Evolutionary conservation across 2,329 filamentous ascomycete species (phyloP).

Genomic region (Chrysoporthe austroafricana): DNA sequence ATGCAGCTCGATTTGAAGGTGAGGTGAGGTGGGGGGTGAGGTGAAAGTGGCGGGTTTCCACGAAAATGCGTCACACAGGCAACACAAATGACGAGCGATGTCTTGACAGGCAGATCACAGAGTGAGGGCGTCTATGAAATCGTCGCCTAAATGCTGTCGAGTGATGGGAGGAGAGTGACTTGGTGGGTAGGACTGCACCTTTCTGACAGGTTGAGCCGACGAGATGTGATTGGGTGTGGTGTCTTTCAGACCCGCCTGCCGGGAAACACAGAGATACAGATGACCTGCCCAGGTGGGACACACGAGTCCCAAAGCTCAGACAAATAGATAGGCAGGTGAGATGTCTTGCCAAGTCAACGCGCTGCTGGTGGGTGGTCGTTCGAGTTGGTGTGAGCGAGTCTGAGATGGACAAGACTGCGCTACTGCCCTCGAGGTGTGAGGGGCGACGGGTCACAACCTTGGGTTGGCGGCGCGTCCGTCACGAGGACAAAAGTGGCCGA

Average conservation of each 20-base stretch:
- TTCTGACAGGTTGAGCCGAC: constrained; percentile 19
- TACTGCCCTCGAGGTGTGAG: neutral
- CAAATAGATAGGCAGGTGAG: neutral
- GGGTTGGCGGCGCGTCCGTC: neutral
- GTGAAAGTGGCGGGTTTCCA: neutral
- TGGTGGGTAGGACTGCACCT: constrained; percentile 22
- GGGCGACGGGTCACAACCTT: neutral
- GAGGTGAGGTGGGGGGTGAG: neutral
- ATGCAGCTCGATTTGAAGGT: neutral
- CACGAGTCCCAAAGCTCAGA: constrained; percentile 1
- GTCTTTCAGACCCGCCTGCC: constrained; percentile 20
- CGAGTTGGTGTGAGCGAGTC: neutral
- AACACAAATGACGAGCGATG: constrained; percentile 20
- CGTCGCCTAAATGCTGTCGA: constrained; percentile 3
- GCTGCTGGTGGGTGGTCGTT: neutral
- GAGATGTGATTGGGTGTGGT: constrained; percentile 21
- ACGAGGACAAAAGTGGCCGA: neutral
- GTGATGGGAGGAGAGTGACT: constrained; percentile 15
- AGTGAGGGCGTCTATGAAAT: constrained; percentile 14
- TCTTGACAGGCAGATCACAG: constrained; percentile 20
- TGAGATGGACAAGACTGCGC: neutral
- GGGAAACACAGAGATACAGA: constrained; percentile 20
- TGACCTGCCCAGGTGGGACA: constrained; percentile 27
- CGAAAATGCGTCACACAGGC: neutral
- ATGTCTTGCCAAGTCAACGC: constrained; percentile 1